Conservation (phyloP, 768 basidiomycete species). For the Boletus sensibilis region DNA sequence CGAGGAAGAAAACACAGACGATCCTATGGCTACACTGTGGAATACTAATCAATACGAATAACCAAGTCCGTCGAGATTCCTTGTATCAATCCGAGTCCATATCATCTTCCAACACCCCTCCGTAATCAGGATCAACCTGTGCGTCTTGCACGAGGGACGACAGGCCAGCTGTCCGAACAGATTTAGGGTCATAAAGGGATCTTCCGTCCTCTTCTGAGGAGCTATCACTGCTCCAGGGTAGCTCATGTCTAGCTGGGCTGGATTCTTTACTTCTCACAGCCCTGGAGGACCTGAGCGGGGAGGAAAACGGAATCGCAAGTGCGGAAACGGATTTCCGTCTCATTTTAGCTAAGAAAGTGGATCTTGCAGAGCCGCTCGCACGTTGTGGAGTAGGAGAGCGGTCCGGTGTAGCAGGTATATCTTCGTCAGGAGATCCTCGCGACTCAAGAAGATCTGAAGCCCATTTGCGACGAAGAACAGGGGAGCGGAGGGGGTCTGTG, state of each 20-base stretch:
- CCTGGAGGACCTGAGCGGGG: conserved; percentile 22
- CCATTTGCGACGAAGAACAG: conserved; percentile 49
- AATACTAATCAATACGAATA: neutral
- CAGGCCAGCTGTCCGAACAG: conserved; percentile 6
- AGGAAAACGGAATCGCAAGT: conserved; percentile 38
- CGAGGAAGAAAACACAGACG: neutral
- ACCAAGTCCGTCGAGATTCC: neutral
- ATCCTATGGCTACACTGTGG: conserved; percentile 3
- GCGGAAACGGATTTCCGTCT: conserved; percentile 46
- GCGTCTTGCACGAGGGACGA: conserved; percentile 5
- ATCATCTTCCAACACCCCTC: conserved; percentile 18
- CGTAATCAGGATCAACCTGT: conserved; percentile 20
- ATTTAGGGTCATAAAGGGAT: conserved; percentile 15
- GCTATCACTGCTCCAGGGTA: conserved; percentile 59
- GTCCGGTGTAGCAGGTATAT: conserved; percentile 11
- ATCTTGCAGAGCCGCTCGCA: conserved; percentile 16
- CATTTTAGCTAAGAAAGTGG: conserved; percentile 43
- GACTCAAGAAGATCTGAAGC: conserved; percentile 42
- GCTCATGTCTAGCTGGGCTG: conserved; percentile 34
- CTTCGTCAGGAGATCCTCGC: conserved; percentile 20
- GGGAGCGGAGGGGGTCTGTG: conserved; percentile 41
- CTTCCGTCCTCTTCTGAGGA: conserved; percentile 49
- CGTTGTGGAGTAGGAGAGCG: conserved; percentile 8
- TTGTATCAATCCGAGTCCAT: conserved; percentile 22
- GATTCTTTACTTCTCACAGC: conserved; percentile 26